Percentiles rank a stretch among this genome's conserved stretches.
These are phyloP conservation scores for Bryum argenteum DNA, from an alignment of 225 moss, liverwort and hornwort genomes.

Conservation along the genomic window DNA sequence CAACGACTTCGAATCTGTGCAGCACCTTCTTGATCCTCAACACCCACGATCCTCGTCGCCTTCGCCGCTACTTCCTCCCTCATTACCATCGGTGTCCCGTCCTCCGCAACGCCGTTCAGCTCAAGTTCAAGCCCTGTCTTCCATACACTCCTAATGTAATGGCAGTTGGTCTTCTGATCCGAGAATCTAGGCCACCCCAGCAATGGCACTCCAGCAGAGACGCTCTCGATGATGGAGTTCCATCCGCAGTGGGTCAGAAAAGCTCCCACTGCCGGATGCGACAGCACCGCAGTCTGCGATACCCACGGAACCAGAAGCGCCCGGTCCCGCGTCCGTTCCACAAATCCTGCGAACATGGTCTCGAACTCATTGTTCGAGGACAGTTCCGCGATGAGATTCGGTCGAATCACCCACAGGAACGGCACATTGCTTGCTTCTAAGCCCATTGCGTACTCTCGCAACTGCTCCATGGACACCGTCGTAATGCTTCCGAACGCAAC, in stretches of 20 bases:
- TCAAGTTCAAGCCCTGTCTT: constrained; percentile 23
- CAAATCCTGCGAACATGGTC: constrained; percentile 10
- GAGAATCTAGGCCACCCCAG: constrained; percentile 31
- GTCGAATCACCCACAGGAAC: constrained; percentile 29
- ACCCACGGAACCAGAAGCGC: constrained; percentile 7
- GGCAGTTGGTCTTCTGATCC: constrained; percentile 26
- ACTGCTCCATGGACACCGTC: constrained; percentile 7
- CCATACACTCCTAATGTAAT: constrained; percentile 27
- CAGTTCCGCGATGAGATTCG: background rate
- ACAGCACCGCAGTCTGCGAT: background rate
- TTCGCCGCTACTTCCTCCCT: constrained; percentile 18
- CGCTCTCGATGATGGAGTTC: constrained; percentile 18
- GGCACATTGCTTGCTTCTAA: constrained; percentile 20
- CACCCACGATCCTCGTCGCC: constrained; percentile 15
- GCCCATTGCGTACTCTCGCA: constrained; percentile 19
- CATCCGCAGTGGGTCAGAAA: background rate
- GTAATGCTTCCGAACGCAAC: constrained; percentile 25
- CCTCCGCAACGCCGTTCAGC: background rate
- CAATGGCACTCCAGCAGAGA: constrained; percentile 27
- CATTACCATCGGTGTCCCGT: background rate
- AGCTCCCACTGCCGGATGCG: background rate
- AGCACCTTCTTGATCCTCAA: background rate
- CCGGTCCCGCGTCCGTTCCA: constrained; percentile 13
- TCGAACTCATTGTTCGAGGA: background rate
- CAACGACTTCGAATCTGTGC: background rate